Evolutionary conservation across 306 rosid genomes (phyloP).

Genomic region (Carpinus viminea): DNA sequence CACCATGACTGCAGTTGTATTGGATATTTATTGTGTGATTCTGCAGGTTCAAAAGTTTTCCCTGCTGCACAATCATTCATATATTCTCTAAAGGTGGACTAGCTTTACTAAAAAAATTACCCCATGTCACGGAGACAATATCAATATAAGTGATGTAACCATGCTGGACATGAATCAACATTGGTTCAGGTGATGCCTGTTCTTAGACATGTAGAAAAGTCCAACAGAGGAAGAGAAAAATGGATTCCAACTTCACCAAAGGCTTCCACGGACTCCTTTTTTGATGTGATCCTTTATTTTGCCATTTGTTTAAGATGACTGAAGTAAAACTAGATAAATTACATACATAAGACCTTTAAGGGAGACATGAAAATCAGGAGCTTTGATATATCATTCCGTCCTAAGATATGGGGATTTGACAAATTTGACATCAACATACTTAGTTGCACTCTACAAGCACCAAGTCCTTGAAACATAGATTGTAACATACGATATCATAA

Average conservation of each 20-base stretch:
- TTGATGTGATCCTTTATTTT: neutral
- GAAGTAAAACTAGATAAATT: neutral
- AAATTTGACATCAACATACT: neutral
- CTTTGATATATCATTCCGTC: too few species aligned
- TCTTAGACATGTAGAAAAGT: constrained; percentile 8
- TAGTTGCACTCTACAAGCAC: neutral
- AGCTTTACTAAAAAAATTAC: neutral
- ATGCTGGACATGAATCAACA: neutral
- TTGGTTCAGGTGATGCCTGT: neutral
- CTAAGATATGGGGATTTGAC: neutral
- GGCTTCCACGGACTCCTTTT: neutral
- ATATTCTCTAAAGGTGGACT: neutral
- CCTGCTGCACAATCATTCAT: constrained; percentile 13
- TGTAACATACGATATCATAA: neutral
- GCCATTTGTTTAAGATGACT: neutral
- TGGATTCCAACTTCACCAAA: neutral
- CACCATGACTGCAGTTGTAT: constrained; percentile 1
- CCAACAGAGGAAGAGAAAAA: neutral
- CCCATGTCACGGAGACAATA: neutral
- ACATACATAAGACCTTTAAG: neutral
- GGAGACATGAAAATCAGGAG: neutral
- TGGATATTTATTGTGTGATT: neutral
- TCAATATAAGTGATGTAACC: neutral
- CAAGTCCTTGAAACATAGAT: neutral
- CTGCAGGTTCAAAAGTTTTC: constrained; percentile 20